Percentiles rank a stretch among this genome's conserved stretches.
These are phyloP conservation scores for Amaranthus hypochondriacus DNA, from an alignment of 148 eudicot species.

Conservation along the genomic window DNA sequence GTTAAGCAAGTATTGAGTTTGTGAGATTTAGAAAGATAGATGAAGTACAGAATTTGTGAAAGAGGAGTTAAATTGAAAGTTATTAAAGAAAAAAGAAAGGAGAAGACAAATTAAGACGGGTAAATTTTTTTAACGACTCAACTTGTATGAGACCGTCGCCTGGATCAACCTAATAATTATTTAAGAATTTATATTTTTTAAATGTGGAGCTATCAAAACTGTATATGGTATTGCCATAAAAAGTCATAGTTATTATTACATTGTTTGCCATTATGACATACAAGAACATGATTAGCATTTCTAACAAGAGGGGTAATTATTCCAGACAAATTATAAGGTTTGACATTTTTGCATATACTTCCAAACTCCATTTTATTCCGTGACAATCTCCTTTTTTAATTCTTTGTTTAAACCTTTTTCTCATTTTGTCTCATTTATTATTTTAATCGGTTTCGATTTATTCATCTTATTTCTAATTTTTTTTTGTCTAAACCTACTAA, in stretches of 20 bases:
- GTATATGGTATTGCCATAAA: constrained; percentile 17
- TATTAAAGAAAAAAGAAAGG: no score
- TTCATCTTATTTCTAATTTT: background rate
- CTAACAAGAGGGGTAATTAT: constrained; percentile 13
- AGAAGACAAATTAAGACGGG: no score
- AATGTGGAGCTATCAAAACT: background rate
- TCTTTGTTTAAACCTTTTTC: background rate
- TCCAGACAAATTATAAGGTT: constrained; percentile 14
- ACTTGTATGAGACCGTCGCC: no score
- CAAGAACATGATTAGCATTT: constrained; percentile 20
- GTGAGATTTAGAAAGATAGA: no score
- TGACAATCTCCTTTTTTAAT: constrained; percentile 7
- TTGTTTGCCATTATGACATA: constrained; percentile 43
- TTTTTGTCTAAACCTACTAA: background rate
- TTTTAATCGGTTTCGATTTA: background rate
- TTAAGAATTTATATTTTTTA: background rate
- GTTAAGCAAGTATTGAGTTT: no score
- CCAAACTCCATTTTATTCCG: constrained; percentile 28
- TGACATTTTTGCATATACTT: constrained; percentile 23
- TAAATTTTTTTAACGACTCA: no score
- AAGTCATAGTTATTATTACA: constrained; percentile 39
- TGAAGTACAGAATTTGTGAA: no score
- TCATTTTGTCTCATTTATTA: background rate
- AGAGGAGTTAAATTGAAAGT: no score
- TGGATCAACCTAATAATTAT: background rate